Evolutionary conservation across 805 yeast genomes (phyloP).

Genomic region (Pichia paraexigua): DNA sequence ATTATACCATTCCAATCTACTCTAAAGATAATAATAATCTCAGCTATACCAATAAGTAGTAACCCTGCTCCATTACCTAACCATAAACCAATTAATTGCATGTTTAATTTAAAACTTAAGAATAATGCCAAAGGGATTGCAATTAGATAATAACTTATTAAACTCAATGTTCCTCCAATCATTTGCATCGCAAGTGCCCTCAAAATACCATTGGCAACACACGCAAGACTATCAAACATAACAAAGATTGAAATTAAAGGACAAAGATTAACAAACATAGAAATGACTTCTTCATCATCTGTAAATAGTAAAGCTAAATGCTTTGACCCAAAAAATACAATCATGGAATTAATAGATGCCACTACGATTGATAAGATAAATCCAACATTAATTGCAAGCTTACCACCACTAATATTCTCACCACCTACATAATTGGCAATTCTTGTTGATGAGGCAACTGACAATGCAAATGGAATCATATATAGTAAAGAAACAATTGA

Average conservation of each 20-base stretch:
- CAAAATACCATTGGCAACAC: slow-evolving; percentile 63
- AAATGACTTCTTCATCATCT: slow-evolving; percentile 48
- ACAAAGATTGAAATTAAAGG: slow-evolving; percentile 63
- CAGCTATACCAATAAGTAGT: slow-evolving; percentile 42
- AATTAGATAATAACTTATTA: slow-evolving; percentile 61
- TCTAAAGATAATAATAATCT: slow-evolving; percentile 37
- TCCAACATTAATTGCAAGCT: slow-evolving; percentile 36
- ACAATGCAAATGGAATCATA: slow-evolving; percentile 51
- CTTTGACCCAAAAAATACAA: slow-evolving; percentile 38
- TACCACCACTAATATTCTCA: slow-evolving; percentile 24
- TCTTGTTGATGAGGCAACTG: slow-evolving; percentile 48
- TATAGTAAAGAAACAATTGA: slow-evolving; percentile 44
- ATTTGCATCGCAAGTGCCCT: slow-evolving; percentile 73
- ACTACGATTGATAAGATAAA: slow-evolving; percentile 29
- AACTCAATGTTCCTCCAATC: slow-evolving; percentile 62
- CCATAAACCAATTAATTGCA: slow-evolving; percentile 64
- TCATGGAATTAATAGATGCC: slow-evolving; percentile 34
- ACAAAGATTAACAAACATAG: slow-evolving; percentile 44
- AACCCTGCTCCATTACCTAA: slow-evolving; percentile 62
- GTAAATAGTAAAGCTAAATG: slow-evolving; percentile 55
- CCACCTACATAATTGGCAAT: slow-evolving; percentile 49
- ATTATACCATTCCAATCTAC: slow-evolving; percentile 49
- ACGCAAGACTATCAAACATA: slow-evolving; percentile 60
- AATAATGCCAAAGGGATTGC: slow-evolving; percentile 62
- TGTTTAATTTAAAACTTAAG: slow-evolving; percentile 42